Base-by-base conservation (phyloP, 1,139 yeast genomes). In the Spathaspora jeffriesii region DNA sequence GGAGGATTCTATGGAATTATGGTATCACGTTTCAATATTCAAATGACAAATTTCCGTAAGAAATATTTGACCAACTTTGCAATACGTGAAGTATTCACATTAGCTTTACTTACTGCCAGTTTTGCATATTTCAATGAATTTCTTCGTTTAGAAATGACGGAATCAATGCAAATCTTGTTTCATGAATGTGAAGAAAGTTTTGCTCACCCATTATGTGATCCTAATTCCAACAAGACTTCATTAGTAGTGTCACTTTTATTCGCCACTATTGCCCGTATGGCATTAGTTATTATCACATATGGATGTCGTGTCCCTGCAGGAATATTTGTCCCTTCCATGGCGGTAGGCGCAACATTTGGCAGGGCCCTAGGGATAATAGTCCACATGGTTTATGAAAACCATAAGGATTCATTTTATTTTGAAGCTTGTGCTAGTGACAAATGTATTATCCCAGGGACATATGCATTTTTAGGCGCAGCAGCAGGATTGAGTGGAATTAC, bases 401-500 rank as follows among this genome's bases (percentile, higher is more conserved):
- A 71, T 49, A 74, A 78, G 0, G 67, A 71, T 10, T 65, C 78
- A 2, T 47, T 60, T 5, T 48, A 80, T 5, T 88, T 88, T 57
- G 50, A 76, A 32, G 70, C 79, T 47, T 82, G 83, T 51, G 62
- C 72, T 1, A 13, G 28, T 4, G 61, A 55, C 17, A 71, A 68
- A 30, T 89, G 96, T 59, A 81, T 92, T 20, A 88, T 92, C 2
- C 96, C 97, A 0, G 98, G 97, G 0, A 90, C 96, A 0, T 93
- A 92, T 65, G 96, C 99, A 0, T 85, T 95, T 50, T 78, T 95
- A n/a, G 99, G 99, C 2, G 98, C 99, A 0, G 98, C 96, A 0
- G 95, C 98, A 1, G 91, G 97, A 0, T 73, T 95, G 43, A 85
- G 96, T 62, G 99, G 99, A 4, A 90, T 91, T 18, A 93, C 99